Base-by-base conservation (phyloP, 2,329 filamentous ascomycete genomes). In the Fusarium sp. region DNA sequence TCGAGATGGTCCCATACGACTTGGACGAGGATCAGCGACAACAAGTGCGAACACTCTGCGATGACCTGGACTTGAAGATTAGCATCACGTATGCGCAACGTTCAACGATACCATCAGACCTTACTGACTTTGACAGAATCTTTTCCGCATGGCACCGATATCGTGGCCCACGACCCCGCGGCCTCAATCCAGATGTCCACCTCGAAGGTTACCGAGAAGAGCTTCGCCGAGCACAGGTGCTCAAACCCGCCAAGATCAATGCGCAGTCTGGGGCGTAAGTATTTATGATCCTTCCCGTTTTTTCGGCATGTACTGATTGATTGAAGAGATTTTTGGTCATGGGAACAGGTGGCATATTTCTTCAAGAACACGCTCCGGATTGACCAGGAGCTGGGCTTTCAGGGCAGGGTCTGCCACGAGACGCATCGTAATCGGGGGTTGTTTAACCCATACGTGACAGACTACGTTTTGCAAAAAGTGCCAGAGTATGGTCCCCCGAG, bases 211-310 rank as follows among this genome's bases (percentile, higher is more conserved):
- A 65, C 16, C 13, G 41, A 8, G 41, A 62, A n/a, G 51, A 57
- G 34, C 62, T 65, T 31, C 44, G 48, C 6, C 40, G 47, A 18
- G 62, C 62, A 3, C 53, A 34, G 3, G 46, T 43, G 7, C 28
- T 65, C 10, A 23, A 47, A 13, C 62, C 58, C 2, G 51, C 47
- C n/a, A 62, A 51, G 41, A 62, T 65, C 10, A 65, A 65, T 44
- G 52, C 62, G 9, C 58, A 65, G 9, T 65, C 62, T n/a, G 62
- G 62, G 6, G 47, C 18, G 47, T 51, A n/a, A 36, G 46, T 36
- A 2, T 3, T 15, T n/a, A 12, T 6, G 7, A 4, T 23, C 18
- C 16, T 12, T 16, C 2, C 1, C 8, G 1, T 4, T 5, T 23
- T 7, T 12, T n/a, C 3, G 2, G n/a, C 7, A 2, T 7, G 2